Percentiles rank a stretch among this genome's conserved stretches.
Conservation (phyloP, 2,329 filamentous ascomycete species). For the Colletotrichum navitas region DNA sequence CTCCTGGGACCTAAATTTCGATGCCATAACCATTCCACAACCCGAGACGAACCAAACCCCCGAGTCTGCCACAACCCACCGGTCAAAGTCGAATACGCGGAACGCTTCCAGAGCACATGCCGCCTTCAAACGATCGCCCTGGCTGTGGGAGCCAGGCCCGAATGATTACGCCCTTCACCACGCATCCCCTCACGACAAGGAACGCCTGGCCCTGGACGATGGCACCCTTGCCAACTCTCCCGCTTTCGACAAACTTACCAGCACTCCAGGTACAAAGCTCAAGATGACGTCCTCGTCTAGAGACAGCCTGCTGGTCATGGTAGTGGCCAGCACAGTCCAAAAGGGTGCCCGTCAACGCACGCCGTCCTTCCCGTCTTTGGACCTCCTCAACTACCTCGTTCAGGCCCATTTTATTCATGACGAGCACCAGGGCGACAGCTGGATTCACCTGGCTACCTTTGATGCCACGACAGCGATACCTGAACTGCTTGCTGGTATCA, state of each 20-base stretch:
- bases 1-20: conserved; percentile 51
- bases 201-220: conserved; percentile 28
- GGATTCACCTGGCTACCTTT: conserved; percentile 54
- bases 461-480: conserved; percentile 52
- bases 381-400: conserved; percentile 54
- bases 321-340: conserved; percentile 47
- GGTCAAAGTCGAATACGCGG: conserved; percentile 43
- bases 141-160: conserved; percentile 51
- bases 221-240: conserved; percentile 33
- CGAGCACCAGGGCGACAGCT: conserved; percentile 36
- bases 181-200: conserved; percentile 32
- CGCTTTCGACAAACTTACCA: conserved; percentile 34
- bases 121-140: conserved; percentile 51
- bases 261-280: conserved; percentile 37
- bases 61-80: conserved; percentile 45
- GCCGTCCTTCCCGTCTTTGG: conserved; percentile 55
- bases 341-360: conserved; percentile 48
- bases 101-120: conserved; percentile 49
- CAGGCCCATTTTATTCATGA: conserved; percentile 51
- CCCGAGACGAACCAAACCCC: conserved; percentile 48
- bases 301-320: conserved; percentile 49
- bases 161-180: conserved; percentile 45
- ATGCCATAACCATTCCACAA: conserved; percentile 48
- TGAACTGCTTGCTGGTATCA: conserved; percentile 53
- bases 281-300: conserved; percentile 45